Evolutionary conservation across 805 yeast species (phyloP), one percentile per base, ranked within the genome.

Genomic region (Ogataea angusta): DNA sequence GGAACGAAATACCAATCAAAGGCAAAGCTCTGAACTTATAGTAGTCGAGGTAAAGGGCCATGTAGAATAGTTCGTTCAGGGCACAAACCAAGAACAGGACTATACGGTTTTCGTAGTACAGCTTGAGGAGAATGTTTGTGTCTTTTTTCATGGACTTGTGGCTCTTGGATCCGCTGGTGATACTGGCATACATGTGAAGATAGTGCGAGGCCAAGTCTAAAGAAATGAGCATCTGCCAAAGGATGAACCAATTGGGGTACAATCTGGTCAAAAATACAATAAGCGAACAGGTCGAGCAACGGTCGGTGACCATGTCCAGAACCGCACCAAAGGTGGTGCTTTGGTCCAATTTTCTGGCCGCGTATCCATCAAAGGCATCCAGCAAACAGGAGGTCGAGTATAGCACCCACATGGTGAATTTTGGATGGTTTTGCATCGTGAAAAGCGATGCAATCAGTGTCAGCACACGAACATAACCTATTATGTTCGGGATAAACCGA

Each of bases 101-200:
- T 13, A 62, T 76, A 56, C 88, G 78, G 69, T 87, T 85, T 44
- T 88, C 85, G 68, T 93, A 93, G 72, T 93, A 93, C 48, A 91
- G 72, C 52, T 82, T 78, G 59, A 93, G 72, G 42, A 93, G 70
- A 70, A 79, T 74, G 47, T 85, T 81, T 23, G 80, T 73, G 51
- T 81, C 79, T 54, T 79, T 73, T 41, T 78, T 83, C 40, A 95
- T 84, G 47, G 77, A 75, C 70, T 93, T 93, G 67, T 93, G 99
- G 30, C 90, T 79, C 8, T 75, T 61, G 3, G 85, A 80, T 14
- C 98, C 98, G 27, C 80, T 69, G 38, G 81, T 74, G 53, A 90
- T 69, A 67, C 88, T 85, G 30, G 98, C 96, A 63, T 90, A 90
- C 99, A 93, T 93, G 68, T 93, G 99, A 85, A 93, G 86, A 68